Base-by-base conservation (phyloP, 2,329 filamentous ascomycete genomes). In the Kalmusia sp. region DNA sequence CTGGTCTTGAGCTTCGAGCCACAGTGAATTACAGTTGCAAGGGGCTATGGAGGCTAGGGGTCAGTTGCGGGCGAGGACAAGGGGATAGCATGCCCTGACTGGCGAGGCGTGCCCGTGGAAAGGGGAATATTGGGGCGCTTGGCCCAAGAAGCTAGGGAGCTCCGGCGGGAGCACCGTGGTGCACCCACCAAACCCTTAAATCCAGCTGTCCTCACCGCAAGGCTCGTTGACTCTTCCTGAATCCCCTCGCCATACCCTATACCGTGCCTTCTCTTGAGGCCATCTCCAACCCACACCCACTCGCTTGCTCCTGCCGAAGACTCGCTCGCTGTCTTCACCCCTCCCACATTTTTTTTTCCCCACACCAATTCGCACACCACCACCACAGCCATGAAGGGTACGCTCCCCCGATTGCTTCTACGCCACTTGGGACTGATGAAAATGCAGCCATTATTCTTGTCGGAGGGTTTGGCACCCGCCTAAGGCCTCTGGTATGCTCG, bases 381-480 rank as follows among this genome's bases (percentile, higher is more conserved):
- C 61, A 65, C 67, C 62, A 56, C 67, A 63, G 73, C 59, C 50
- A 77, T 77, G 74, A 77, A 76, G 62, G 75, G 75, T 76, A 34
- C 27, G 66, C 50, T n/a, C 51, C 9, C 15, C 15, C 57, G 58
- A 57, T 57, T 55, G 49, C 44, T 6, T 12, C 19, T 15, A 6
- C 14, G 21, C 19, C 45, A 52, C 22, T 39, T 33, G 33, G 12
- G 19, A 35, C 38, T 44, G 14, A 69, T 59, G 49, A 14, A 3
- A 24, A 14, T 52, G 22, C 52, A 97, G 92, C 93, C 81, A 89
- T 97, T 76, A 97, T 96, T 89, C 93, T 98, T 76, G 95, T 98
- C 79, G 95, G 95, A 82, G 95, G 93, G 78, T 99, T 97, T 79
- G 93, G 93, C 81, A 99, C 93, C 78, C 93, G 93, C 80, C 89